phyloP scores from a whole-genome alignment of 495 filamentous ascomycete genomes.

The Niebla homalea region DNA sequence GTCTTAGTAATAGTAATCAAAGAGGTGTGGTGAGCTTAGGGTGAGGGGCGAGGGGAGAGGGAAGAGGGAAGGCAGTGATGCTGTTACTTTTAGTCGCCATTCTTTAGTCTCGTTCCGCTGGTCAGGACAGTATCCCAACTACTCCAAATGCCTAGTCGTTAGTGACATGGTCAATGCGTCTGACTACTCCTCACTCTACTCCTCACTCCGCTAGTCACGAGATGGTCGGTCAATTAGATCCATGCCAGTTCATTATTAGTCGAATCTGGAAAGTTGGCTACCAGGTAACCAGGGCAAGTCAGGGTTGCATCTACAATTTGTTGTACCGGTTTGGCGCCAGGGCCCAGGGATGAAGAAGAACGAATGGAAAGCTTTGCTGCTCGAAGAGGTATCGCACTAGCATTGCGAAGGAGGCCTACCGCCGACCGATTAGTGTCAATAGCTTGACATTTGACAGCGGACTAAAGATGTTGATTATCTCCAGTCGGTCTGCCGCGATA shows the following conservation, averaged over 20 bases:
- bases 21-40: too few relatives aligned
- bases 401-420: not conserved
- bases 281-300: not conserved
- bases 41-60: too few relatives aligned
- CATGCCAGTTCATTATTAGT: not conserved
- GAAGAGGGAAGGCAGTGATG: too few relatives aligned
- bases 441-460: slow-evolving; percentile 6
- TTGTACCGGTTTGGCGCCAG: not conserved
- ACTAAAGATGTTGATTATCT: not conserved
- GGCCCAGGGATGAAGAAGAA: not conserved
- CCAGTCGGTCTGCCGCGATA: slow-evolving; percentile 2
- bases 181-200: too few relatives aligned
- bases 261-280: not conserved
- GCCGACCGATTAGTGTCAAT: not conserved
- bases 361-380: not conserved
- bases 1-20: too few relatives aligned
- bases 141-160: too few relatives aligned
- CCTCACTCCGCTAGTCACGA: not conserved
- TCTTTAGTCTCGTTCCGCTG: too few relatives aligned
- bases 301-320: not conserved
- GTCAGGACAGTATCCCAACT: too few relatives aligned
- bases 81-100: too few relatives aligned
- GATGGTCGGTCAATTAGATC: not conserved
- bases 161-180: too few relatives aligned
- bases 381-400: not conserved